phyloP scores from a whole-genome alignment of 1,284 basidiomycete genomes.

The Ustilago nuda region DNA sequence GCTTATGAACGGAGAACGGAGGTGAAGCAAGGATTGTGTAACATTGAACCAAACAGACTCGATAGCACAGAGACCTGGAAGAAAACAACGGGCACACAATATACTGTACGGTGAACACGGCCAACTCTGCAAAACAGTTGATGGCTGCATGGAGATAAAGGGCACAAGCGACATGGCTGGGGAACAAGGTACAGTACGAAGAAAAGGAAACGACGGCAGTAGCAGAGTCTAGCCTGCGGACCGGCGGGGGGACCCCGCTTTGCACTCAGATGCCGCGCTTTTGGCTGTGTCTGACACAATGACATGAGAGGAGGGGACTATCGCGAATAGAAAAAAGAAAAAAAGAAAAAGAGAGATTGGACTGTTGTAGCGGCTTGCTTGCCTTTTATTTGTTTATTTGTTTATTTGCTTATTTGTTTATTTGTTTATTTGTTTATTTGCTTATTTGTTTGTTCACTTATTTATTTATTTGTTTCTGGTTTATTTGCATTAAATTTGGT shows the following conservation, averaged over 20 bases:
- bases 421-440: too few species aligned
- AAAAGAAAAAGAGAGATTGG: background rate
- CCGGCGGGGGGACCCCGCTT: slow-evolving; percentile 16
- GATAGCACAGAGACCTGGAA: background rate
- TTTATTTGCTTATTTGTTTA: too few species aligned
- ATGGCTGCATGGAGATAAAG: background rate
- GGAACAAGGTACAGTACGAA: too few species aligned
- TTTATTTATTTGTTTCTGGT: too few species aligned
- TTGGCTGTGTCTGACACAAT: background rate
- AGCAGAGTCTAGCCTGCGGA: slow-evolving; percentile 20
- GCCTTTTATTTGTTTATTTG: too few species aligned
- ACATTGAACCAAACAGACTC: background rate
- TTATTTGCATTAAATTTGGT: too few species aligned
- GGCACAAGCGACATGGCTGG: background rate
- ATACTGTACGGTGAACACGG: background rate
- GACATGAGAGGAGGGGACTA: background rate
- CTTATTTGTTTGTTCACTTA: too few species aligned
- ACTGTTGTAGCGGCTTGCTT: too few species aligned
- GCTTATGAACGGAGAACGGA: background rate
- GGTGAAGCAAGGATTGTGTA: background rate
- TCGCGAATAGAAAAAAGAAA: background rate
- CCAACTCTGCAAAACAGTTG: background rate
- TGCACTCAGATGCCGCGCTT: slow-evolving; percentile 2
- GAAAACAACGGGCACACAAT: background rate
- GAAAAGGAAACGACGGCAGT: background rate